Percentiles rank a stretch among this genome's conserved stretches.
These are phyloP conservation scores for Entamoeba dispar DNA, from an alignment of 208 protist species.

Conservation along the genomic window DNA sequence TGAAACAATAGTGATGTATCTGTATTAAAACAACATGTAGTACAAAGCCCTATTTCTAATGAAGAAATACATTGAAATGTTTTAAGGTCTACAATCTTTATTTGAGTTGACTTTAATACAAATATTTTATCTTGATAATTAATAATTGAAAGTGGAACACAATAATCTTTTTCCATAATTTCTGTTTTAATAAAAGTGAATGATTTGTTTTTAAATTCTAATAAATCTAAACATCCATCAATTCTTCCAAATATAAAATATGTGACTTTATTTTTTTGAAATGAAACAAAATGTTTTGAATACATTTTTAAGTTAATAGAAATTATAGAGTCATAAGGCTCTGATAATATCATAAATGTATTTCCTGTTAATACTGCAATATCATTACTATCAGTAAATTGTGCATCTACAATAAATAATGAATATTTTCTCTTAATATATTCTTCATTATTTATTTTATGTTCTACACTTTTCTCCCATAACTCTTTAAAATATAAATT, in stretches of 20 bases:
- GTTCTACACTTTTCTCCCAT: not conserved
- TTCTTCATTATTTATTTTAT: not conserved
- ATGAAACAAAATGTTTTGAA: not conserved
- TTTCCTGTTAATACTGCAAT: not conserved
- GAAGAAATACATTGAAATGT: not conserved
- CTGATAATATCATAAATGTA: not conserved
- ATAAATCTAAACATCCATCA: not conserved
- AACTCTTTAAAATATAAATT: not conserved
- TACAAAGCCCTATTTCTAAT: not conserved
- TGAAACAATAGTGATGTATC: not conserved
- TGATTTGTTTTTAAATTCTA: not conserved
- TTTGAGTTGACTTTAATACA: not conserved
- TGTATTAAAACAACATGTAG: not conserved
- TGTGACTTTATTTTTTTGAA: not conserved
- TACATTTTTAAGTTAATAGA: not conserved
- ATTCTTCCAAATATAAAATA: not conserved
- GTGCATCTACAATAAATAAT: not conserved
- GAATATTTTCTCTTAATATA: not conserved
- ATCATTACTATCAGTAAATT: not conserved
- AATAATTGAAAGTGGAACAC: not conserved
- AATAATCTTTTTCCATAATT: not conserved
- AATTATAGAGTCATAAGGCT: not conserved
- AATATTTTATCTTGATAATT: not conserved
- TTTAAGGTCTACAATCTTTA: not conserved
- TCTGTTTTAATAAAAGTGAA: not conserved